Evolutionary conservation across 2,329 filamentous ascomycete species (phyloP), one percentile per base, ranked within the genome.

Genomic region (Aspergillus uvarum): DNA sequence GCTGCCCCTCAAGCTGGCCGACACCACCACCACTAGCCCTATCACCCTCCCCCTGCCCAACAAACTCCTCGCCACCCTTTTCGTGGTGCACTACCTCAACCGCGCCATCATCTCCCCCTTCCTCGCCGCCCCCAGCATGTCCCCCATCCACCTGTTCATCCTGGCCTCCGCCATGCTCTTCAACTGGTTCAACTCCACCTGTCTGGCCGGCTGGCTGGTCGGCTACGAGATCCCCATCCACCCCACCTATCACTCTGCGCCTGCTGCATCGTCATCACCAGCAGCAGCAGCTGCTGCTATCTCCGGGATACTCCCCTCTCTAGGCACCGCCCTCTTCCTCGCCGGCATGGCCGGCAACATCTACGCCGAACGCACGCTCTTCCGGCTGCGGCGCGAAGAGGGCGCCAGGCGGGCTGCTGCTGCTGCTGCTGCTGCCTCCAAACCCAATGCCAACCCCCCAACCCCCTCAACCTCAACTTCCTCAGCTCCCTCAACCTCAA

Each of bases 51-150:
- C 76, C 2, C 47, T 65, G 2, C 67, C 71, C 44, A 77, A 76
- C 50, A 74, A 78, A 58, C 59, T 79, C 22, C 60, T 76, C 26
- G 72, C 67, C 0, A 61, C 68, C 3, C 68, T 80, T 0, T 79
- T 90, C 81, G 82, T 90, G 35, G 85, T 94, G 58, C 95, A 99
- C 79, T 99, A 99, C 81, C 67, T 87, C 72, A 96, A 99, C 82
- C 91, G 95, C 63, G 93, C 95, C 10, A 76, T 98, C 59, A 77
- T 96, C 63, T 89, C 87, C 58, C 94, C 95, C 2, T 79, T 96
- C 59, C 82, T 94, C 65, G 79, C 86, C 44, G 91, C 94, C 64
- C 94, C 94, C 0, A 92, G 88, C 80, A 97, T 99, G 89, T 92
- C 92, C 4, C 94, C 94, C 8, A 90, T 96, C 66, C 90, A 96